These are phyloP conservation scores for Neonectria faginata DNA, from an alignment of 2,329 filamentous ascomycete species.

Conservation along the genomic window DNA sequence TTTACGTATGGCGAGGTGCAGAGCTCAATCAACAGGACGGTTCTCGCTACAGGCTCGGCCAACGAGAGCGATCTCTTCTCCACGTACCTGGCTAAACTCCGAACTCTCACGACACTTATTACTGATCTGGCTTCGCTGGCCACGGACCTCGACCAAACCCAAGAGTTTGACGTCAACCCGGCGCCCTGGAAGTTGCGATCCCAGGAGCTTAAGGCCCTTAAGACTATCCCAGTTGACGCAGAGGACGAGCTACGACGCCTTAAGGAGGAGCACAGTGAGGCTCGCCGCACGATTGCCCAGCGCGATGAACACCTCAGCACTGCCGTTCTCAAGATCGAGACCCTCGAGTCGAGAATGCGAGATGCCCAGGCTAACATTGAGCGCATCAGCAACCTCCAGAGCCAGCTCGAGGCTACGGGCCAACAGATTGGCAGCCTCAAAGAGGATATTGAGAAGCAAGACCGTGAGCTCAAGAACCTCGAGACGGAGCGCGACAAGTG, in stretches of 20 bases:
- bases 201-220: constrained; percentile 83
- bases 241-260: constrained; percentile 86
- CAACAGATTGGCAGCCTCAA: constrained; percentile 64
- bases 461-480: constrained; percentile 72
- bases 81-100: constrained; percentile 75
- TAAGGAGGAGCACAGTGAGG: constrained; percentile 83
- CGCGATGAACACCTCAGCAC: constrained; percentile 89
- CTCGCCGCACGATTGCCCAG: constrained; percentile 76
- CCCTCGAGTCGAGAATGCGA: constrained; percentile 87
- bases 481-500: constrained; percentile 76
- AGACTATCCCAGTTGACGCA: constrained; percentile 82
- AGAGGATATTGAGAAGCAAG: constrained; percentile 75
- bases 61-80: constrained; percentile 77
- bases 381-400: constrained; percentile 74
- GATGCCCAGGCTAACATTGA: constrained; percentile 84
- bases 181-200: constrained; percentile 88
- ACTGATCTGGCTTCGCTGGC: constrained; percentile 78
- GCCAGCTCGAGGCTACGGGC: constrained; percentile 65
- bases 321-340: constrained; percentile 90
- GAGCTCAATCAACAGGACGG: constrained; percentile 68
- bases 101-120: constrained; percentile 71
- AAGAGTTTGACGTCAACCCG: constrained; percentile 80
- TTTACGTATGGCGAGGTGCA: constrained; percentile 76
- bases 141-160: constrained; percentile 76
- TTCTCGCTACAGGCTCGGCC: constrained; percentile 60